Percentiles rank a stretch among this genome's conserved stretches.
These are phyloP conservation scores for Centella asiatica DNA, from an alignment of 129 eudicot species.

Conservation along the genomic window DNA sequence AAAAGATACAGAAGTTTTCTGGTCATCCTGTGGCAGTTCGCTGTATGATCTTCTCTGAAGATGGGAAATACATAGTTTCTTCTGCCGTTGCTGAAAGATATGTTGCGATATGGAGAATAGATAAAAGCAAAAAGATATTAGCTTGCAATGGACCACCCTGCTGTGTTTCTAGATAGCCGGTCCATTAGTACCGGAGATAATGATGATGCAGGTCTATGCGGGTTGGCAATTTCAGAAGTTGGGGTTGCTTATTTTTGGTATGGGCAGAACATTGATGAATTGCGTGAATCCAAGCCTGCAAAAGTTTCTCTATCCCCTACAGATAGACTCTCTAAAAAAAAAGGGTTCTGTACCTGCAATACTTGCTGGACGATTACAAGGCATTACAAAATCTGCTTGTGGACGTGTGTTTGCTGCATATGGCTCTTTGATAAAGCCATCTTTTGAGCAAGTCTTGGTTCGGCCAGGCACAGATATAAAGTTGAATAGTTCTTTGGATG, in stretches of 20 bases:
- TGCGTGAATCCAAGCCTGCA: constrained; percentile 56
- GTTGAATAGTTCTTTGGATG: constrained; percentile 53
- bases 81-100: constrained; percentile 79
- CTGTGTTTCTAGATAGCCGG: constrained; percentile 61
- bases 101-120: constrained; percentile 74
- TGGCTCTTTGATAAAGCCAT: constrained; percentile 72
- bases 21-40: constrained; percentile 96
- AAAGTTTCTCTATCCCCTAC: constrained; percentile 39
- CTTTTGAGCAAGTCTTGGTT: constrained; percentile 63
- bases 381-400: constrained; percentile 27
- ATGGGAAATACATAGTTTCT: constrained; percentile 67
- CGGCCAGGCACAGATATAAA: constrained; percentile 56
- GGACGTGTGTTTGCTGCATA: constrained; percentile 67
- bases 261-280: constrained; percentile 49
- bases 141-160: constrained; percentile 95
- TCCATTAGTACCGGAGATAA: constrained; percentile 19
- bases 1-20: constrained; percentile 83
- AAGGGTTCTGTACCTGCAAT: constrained; percentile 53
- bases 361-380: constrained; percentile 70
- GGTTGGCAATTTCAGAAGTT: constrained; percentile 74
- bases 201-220: constrained; percentile 42
- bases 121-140: constrained; percentile 66
- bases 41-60: constrained; percentile 70
- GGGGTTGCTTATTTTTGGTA: constrained; percentile 84
- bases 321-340: constrained; percentile 31